phyloP scores from a whole-genome alignment of 2,329 filamentous ascomycete species.

The Ustulina deusta region DNA sequence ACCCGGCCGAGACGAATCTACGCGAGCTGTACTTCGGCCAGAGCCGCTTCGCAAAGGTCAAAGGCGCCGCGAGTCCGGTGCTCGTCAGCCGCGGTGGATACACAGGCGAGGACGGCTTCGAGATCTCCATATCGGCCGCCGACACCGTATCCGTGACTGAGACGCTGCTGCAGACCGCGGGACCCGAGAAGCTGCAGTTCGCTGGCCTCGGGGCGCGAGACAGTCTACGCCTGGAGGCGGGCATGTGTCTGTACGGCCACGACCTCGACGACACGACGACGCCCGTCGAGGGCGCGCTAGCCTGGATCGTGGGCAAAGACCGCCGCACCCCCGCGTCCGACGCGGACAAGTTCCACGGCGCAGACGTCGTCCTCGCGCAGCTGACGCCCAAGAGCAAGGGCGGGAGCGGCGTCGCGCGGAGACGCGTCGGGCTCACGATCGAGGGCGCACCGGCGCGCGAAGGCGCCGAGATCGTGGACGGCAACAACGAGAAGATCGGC shows the following conservation, averaged over 20 bases:
- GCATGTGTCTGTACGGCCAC: slow-evolving; percentile 99
- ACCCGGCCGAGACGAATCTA: slow-evolving; percentile 66
- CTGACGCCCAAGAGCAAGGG: slow-evolving; percentile 79
- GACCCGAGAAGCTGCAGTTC: slow-evolving; percentile 73
- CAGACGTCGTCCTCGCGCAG: slow-evolving; percentile 80
- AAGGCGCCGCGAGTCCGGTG: slow-evolving; percentile 63
- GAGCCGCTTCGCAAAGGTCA: slow-evolving; percentile 74
- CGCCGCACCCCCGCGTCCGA: slow-evolving; percentile 63
- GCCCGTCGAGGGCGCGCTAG: slow-evolving; percentile 67
- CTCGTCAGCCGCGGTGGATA: slow-evolving; percentile 92
- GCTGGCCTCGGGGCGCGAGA: slow-evolving; percentile 93
- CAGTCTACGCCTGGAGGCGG: slow-evolving; percentile 91
- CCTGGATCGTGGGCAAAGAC: slow-evolving; percentile 87
- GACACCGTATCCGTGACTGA: slow-evolving; percentile 76
- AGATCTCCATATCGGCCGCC: slow-evolving; percentile 83
- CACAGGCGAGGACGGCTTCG: slow-evolving; percentile 98
- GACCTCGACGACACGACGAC: slow-evolving; percentile 85
- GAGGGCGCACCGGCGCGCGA: slow-evolving; percentile 91
- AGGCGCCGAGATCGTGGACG: slow-evolving; percentile 79
- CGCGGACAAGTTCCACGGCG: slow-evolving; percentile 83
- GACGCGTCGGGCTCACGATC: slow-evolving; percentile 84
- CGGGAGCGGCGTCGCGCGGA: slow-evolving; percentile 74
- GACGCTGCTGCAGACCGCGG: slow-evolving; percentile 74
- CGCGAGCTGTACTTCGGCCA: slow-evolving; percentile 84
- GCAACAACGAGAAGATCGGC: slow-evolving; percentile 74